Conservation (phyloP, 106 monocot genomes). For the Phalaenopsis aphrodite region DNA sequence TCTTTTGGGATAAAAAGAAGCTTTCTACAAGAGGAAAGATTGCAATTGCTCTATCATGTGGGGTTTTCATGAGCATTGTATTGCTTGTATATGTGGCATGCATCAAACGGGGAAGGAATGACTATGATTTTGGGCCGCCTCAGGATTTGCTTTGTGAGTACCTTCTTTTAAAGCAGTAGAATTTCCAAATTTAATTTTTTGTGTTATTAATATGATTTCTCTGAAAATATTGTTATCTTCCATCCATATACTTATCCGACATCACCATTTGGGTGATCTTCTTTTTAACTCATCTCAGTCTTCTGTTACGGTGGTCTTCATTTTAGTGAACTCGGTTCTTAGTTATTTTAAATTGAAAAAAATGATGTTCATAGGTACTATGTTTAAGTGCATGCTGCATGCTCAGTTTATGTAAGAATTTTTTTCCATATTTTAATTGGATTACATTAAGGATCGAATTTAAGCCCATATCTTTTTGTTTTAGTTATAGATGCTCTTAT, state of each 20-base stretch:
- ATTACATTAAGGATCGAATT: neutral
- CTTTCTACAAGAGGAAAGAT: constrained; percentile 71
- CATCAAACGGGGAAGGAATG: constrained; percentile 55
- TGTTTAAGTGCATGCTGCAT: neutral
- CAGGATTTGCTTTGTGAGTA: constrained; percentile 89
- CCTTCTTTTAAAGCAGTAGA: neutral
- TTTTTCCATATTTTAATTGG: neutral
- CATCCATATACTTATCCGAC: neutral
- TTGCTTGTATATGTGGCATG: constrained; percentile 57
- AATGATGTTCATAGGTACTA: neutral
- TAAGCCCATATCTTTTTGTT: neutral
- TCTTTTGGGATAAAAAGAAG: constrained; percentile 74
- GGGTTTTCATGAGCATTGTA: constrained; percentile 32
- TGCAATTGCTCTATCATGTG: constrained; percentile 64
- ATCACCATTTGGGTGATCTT: neutral
- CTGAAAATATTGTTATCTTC: neutral
- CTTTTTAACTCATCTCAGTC: too few species aligned
- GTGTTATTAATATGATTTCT: neutral
- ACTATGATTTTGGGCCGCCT: constrained; percentile 93
- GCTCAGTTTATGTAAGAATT: neutral
- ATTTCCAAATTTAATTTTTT: neutral
- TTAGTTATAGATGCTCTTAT: too few species aligned
- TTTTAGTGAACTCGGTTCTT: neutral
- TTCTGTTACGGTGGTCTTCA: neutral
- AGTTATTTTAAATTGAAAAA: neutral